Evolutionary conservation across 306 rosid genomes (phyloP).

Genomic region (Vigna hirtella): DNA sequence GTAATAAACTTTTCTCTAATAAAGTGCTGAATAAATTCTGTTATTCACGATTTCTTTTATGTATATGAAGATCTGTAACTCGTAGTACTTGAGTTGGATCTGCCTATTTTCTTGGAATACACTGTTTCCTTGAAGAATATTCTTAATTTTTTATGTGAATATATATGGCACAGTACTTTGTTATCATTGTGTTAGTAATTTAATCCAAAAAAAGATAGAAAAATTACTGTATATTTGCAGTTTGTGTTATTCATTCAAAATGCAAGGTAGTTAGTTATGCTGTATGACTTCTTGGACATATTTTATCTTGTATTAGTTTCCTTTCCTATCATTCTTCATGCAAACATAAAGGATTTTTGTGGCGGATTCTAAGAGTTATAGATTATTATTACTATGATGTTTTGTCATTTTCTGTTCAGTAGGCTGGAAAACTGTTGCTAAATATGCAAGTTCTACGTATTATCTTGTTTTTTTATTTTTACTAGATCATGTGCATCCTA

Average conservation of each 20-base stretch:
- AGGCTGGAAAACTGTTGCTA: background rate
- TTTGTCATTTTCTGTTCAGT: background rate
- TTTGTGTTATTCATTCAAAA: background rate
- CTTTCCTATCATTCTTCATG: background rate
- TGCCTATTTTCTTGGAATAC: background rate
- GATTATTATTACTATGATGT: background rate
- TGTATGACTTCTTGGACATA: background rate
- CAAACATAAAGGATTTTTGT: background rate
- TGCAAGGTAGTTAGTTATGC: slow-evolving; percentile 6
- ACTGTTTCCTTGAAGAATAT: background rate
- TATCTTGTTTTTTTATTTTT: background rate
- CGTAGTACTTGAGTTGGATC: slow-evolving; percentile 3
- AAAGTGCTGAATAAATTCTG: slow-evolving; percentile 18
- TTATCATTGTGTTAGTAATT: slow-evolving; percentile 21
- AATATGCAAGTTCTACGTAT: background rate
- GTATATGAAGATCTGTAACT: background rate
- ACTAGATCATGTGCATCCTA: slow-evolving; percentile 9
- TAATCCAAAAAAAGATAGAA: background rate
- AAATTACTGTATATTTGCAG: background rate
- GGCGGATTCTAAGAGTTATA: background rate
- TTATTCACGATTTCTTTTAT: slow-evolving; percentile 20
- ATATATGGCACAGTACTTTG: slow-evolving; percentile 6
- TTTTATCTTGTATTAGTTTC: background rate
- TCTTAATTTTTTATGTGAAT: background rate
- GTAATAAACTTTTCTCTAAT: background rate